Base-by-base conservation (phyloP, 495 filamentous ascomycete genomes). In the Aspergillus mulundensis region DNA sequence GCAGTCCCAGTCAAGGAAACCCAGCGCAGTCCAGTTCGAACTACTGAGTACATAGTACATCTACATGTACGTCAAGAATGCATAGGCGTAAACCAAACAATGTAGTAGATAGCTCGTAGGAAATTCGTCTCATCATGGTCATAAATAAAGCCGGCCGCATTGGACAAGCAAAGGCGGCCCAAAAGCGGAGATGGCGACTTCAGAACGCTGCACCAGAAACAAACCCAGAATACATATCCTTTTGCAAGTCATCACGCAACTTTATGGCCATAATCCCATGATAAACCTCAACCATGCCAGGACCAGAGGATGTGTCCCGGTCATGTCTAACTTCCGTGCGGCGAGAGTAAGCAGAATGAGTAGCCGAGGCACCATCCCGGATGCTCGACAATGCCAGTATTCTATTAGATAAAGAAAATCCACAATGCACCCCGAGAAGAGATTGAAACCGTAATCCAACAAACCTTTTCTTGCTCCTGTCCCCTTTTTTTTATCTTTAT, bases 81-180 rank as follows among this genome's bases (percentile, higher is more conserved):
- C 25, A 28, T 28, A 8, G 8, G 7, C 28, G 36, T 30, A 50
- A 30, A 15, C 25, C 30, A 50, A 65, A 57, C 59, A 60, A 38
- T 65, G 60, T 61, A 64, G 60, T 61, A 64, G 52, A 47, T 50
- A 57, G 44, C 51, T 62, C 14, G 38, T 54, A 75, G 60, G 62
- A 75, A 66, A 75, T 77, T 77, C 75, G 75, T 77, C 57, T 66
- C 69, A 71, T 77, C 73, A 70, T 76, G 65, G 74, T 75, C 75
- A 64, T 66, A 71, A 63, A 63, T 65, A 60, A 62, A 66, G 58
- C 61, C 64, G 63, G 59, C 53, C 45, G 48, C 56, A 61, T n/a
- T n/a, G n/a, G 56, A 51, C 56, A 61, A 62, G 59, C 60, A 59
- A 57, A 61, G 57, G 56, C 58, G 45, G 46, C 21, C 38, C 18